Evolutionary conservation across 2,329 filamentous ascomycete species (phyloP), one percentile per base, ranked within the genome.

Genomic region (Cytospora schulzeri): DNA sequence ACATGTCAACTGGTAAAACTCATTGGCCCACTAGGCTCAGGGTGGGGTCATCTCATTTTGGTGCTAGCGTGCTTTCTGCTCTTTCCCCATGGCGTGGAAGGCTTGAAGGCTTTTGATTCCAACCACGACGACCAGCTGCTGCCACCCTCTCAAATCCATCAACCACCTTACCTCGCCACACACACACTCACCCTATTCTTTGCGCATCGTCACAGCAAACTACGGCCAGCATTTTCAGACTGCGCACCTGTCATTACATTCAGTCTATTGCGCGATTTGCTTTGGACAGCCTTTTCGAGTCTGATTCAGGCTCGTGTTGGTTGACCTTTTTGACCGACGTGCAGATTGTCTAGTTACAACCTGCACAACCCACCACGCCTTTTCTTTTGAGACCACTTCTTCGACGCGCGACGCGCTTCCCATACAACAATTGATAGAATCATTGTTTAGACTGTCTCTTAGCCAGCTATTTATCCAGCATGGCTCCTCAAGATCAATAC

Each of bases 401-500:
- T 28, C 24, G 52, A 35, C 60, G 60, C 60, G 52, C 60, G 33
- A 56, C 52, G 38, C 60, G 28, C 28, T 17, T 28, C 15, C 22
- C 17, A 29, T 12, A 45, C 52, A 19, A 51, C 38, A 9, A 29
- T 48, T 17, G 12, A 56, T 31, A 38, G 11, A 51, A n/a, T 26
- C 38, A 56, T 35, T 35, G n/a, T 4, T 29, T 38, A 31, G 38
- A 35, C 17, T 35, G 60, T 11, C 52, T 56, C 24, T 59, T 57
- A 38, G 53, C 50, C 33, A 35, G 33, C n/a, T 45, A 48, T 24
- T 31, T 26, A 28, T 22, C 19, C 74, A 79, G 69, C 67, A 90
- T 90, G 87, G 85, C 87, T 63, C 87, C 87, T 63, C 86, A 90
- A 79, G 88, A 91, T 74, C 85, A 82, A 70, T 90, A 89, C 76